Evolutionary conservation across 2,329 filamentous ascomycete species (phyloP).

Genomic region (Epichloe amarillans): DNA sequence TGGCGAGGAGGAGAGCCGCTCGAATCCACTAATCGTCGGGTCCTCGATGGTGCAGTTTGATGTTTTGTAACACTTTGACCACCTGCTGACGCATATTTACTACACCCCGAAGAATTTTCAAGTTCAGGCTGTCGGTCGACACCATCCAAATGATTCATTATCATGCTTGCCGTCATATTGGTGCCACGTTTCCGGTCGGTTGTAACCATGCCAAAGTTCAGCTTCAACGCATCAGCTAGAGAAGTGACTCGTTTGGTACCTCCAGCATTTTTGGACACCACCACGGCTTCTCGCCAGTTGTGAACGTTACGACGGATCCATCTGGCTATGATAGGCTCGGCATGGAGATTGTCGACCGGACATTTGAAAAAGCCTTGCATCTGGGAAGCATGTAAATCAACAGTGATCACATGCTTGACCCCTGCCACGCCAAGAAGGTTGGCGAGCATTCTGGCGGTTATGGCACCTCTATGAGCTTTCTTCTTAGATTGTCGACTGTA

Average conservation of each 20-base stretch:
- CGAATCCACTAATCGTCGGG: constrained; percentile 22
- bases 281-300: constrained; percentile 81
- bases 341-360: constrained; percentile 92
- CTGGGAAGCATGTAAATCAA: constrained; percentile 93
- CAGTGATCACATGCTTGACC: constrained; percentile 96
- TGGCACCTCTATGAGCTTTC: constrained; percentile 91
- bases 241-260: constrained; percentile 96
- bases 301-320: constrained; percentile 88
- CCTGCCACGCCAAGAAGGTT: constrained; percentile 89
- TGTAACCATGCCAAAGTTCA: constrained; percentile 95
- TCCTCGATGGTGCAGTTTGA: constrained; percentile 8
- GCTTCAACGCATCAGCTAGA: constrained; percentile 84
- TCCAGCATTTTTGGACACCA: constrained; percentile 95
- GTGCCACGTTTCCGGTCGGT: constrained; percentile 60
- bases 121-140: constrained; percentile 33
- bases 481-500: constrained; percentile 99
- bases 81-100: constrained; percentile 9
- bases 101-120: constrained; percentile 18
- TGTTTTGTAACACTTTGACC: constrained; percentile 11
- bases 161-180: constrained; percentile 67
- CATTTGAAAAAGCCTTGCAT: constrained; percentile 99
- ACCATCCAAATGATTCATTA: constrained; percentile 55
- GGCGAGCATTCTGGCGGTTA: constrained; percentile 92
- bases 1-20: constrained; percentile 29
- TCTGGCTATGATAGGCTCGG: constrained; percentile 84